Base-by-base conservation (phyloP, 805 yeast species). In the Spathaspora girioi region DNA sequence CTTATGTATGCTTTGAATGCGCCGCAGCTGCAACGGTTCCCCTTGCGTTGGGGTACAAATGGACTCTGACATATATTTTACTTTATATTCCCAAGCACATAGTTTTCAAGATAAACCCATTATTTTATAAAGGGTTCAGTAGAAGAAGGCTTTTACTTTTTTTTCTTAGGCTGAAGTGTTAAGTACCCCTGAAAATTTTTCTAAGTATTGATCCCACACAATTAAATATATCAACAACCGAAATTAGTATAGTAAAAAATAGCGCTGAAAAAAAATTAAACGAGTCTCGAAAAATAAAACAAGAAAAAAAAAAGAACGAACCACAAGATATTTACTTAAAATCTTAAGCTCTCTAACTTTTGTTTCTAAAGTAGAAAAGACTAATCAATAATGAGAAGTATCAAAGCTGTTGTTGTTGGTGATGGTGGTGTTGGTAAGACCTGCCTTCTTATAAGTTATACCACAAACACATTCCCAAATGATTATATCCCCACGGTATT, bases 361-460 rank as follows among this genome's bases (percentile, higher is more conserved):
- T 23, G 26, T 23, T 23, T 23, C 26, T 23, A 23, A 23, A 3
- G 6, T 4, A 23, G 6, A 23, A 4, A 23, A 4, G 6, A 6
- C 26, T 23, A 23, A 23, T 3, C 6, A 23, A 23, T 6, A 23
- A 87, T 89, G 96, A 86, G 90, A 76, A 83, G 90, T 56, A 86
- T 91, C 62, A 91, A 91, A 68, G 89, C 96, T 61, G 97, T 91
- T 41, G 96, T 91, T 49, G 92, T 91, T 41, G 97, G 97, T 58
- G 97, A 91, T 65, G 97, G 93, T 70, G 96, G 96, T 50, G 97
- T 91, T 44, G 97, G 97, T 70, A 91, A 90, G 66, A 91, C 97
- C 2, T 90, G 96, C 64, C 76, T 90, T 52, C 79, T 91, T 55
- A 90, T 91, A 56, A 84, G 93, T 20, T 91, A 91, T 71, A 91